phyloP scores from a whole-genome alignment of 257 asterid genomes.

The Nicotiana tomentosiformis region DNA sequence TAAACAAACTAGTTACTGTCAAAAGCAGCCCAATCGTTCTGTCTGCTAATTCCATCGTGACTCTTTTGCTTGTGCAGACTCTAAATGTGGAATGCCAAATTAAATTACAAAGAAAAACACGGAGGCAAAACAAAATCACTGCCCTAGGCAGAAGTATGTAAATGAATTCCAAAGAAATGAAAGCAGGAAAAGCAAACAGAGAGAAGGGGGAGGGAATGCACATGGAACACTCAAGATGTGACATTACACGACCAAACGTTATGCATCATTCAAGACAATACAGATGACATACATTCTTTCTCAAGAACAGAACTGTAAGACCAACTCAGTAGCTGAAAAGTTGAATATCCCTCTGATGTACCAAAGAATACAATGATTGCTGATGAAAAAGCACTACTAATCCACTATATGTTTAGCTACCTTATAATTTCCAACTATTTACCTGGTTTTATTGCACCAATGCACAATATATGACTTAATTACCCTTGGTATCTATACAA shows the following conservation, averaged over 20 bases:
- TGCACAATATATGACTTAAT: neutral
- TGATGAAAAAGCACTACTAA: neutral
- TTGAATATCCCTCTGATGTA: neutral
- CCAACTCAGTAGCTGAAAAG: neutral
- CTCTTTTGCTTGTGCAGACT: constrained; percentile 6
- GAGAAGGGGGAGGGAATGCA: neutral
- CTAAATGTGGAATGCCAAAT: neutral
- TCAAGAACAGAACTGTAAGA: neutral
- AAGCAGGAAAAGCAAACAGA: neutral
- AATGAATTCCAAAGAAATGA: neutral
- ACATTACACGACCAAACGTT: neutral
- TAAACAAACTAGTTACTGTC: constrained; percentile 64
- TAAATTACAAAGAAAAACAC: neutral
- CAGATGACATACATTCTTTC: neutral
- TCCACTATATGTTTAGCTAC: neutral
- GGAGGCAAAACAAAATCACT: neutral
- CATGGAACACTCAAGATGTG: neutral
- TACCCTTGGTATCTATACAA: neutral
- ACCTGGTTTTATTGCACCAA: neutral
- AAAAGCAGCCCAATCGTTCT: constrained; percentile 71
- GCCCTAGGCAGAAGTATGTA: neutral
- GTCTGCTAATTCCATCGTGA: constrained; percentile 70
- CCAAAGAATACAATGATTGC: neutral
- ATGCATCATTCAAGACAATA: neutral
- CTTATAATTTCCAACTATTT: neutral